Evolutionary conservation across 2,329 filamentous ascomycete species (phyloP), one percentile per base, ranked within the genome.

Genomic region (Hymenoscyphus occultus): DNA sequence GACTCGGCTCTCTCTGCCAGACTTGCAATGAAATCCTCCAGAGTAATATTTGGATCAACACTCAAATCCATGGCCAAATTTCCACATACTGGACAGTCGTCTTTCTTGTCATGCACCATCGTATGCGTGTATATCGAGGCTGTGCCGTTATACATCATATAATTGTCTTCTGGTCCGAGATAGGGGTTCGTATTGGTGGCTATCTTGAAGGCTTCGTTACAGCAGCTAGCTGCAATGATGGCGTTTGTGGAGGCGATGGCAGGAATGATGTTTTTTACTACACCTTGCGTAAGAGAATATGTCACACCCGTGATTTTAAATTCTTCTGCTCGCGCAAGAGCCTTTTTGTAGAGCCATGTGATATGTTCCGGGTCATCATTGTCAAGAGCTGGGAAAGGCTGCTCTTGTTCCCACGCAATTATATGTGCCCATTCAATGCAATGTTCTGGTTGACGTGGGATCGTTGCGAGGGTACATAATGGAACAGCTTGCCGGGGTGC

Each of bases 61-160:
- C 84, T 79, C 14, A 98, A 82, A 32, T 90, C 89, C 61, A 92
- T 90, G 3, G 95, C 88, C 65, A 92, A 79, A 62, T 92, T 90
- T 19, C 94, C 93, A 74, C 95, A 99, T 6, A 98, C 95, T 2
- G 95, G 93, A 70, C 95, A 99, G 77, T 98, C 95, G 16, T 90
- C 85, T 77, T 97, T 98, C 81, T 91, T 92, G 79, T 97, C 90
- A 74, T 97, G 93, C 74, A 93, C 89, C 77, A 98, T 99, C 0
- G 95, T 99, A 78, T 97, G 97, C 0, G 95, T 99, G 80, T 99
- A 99, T 70, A 99, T 90, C 70, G 90, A 86, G 74, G 96, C 94
- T 74, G 98, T 93, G 58, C 96, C 95, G 13, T 92, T 97, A 78
- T 99, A 99, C 91, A 97, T 97, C 93, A 98, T 98, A 80, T 99